phyloP scores from a whole-genome alignment of 2,329 filamentous ascomycete species.

The Emergomyces pasteurianus region DNA sequence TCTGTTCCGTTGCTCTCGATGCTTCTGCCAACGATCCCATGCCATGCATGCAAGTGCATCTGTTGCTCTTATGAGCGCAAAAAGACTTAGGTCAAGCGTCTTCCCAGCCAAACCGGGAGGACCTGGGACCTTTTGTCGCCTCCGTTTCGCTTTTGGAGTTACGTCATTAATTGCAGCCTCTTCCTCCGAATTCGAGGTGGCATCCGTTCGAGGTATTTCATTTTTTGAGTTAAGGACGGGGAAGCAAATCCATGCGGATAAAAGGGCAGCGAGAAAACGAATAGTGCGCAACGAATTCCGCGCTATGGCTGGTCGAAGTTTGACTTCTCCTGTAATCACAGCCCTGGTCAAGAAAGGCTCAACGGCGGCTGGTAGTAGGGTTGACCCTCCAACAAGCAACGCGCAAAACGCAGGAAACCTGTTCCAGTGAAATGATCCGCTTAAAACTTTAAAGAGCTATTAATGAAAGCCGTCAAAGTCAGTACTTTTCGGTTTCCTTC shows the following conservation, averaged over 20 bases:
- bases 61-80: conserved; percentile 57
- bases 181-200: conserved; percentile 1
- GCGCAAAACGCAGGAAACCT: conserved; percentile 44
- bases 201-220: conserved; percentile 4
- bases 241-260: conserved; percentile 41
- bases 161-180: conserved; percentile 2
- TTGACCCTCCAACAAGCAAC: conserved; percentile 40
- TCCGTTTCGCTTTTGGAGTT: conserved; percentile 1
- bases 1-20: conserved; percentile 19
- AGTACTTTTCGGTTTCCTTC: conserved; percentile 6
- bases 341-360: conserved; percentile 2
- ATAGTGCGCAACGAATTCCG: conserved; percentile 7
- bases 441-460: conserved; percentile 29
- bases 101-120: conserved; percentile 47
- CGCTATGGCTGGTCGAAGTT: not conserved
- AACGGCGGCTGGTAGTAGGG: conserved; percentile 27
- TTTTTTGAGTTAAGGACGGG: conserved; percentile 34
- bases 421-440: conserved; percentile 30
- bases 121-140: conserved; percentile 8
- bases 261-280: conserved; percentile 34
- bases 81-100: conserved; percentile 74
- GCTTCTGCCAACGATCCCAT: conserved; percentile 43
- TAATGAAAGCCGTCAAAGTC: conserved; percentile 6
- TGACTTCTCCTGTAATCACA: not conserved
- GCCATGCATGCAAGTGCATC: conserved; percentile 57